These are phyloP conservation scores for Rhynchosporium secalis DNA, from an alignment of 2,329 filamentous ascomycete species.

Conservation along the genomic window DNA sequence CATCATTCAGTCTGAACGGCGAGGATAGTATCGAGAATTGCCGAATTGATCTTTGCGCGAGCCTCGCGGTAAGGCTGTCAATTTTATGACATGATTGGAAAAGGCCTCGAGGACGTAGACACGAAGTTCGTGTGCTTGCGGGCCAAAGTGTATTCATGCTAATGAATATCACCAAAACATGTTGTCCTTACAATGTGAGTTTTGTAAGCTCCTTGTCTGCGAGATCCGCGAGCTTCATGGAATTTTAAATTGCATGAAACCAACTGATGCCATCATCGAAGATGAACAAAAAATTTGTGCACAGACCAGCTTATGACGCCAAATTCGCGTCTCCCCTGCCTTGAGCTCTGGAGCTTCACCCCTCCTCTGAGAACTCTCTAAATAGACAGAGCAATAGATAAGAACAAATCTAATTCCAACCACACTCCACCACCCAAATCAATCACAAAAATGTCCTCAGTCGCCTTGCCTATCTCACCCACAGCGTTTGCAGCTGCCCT, in stretches of 20 bases:
- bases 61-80: constrained; percentile 31
- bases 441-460: constrained; percentile 59
- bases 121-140: constrained; percentile 30
- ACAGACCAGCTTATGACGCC: constrained; percentile 9
- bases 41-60: constrained; percentile 26
- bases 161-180: constrained; percentile 27
- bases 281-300: constrained; percentile 4
- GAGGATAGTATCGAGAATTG: constrained; percentile 22
- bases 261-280: neutral
- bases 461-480: constrained; percentile 60
- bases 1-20: constrained; percentile 4
- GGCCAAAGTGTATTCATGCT: constrained; percentile 36
- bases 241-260: neutral
- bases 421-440: constrained; percentile 12
- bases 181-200: neutral
- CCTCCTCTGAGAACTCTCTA: too few species aligned
- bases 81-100: constrained; percentile 31
- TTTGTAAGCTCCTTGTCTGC: too few species aligned
- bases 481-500: constrained; percentile 67
- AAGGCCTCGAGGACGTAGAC: constrained; percentile 28
- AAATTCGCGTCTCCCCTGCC: constrained; percentile 17
- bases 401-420: neutral
- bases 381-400: too few species aligned
- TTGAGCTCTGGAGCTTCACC: neutral
- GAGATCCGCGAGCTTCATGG: neutral